Base-by-base conservation (phyloP, 2,329 filamentous ascomycete species). In the Talaromyces sp. region DNA sequence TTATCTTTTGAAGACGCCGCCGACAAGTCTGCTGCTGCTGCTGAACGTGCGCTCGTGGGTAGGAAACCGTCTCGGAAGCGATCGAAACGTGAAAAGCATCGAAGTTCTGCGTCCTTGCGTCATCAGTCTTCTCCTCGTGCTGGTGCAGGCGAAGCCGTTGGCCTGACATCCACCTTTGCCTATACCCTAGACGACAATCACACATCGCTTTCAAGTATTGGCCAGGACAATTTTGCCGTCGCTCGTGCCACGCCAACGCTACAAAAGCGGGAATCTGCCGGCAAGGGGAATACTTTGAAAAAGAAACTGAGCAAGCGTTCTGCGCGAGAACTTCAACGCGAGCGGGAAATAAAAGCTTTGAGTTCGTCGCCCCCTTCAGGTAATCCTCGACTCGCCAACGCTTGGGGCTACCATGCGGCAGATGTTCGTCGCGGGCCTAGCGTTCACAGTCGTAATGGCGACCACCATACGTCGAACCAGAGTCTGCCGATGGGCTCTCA, bases 321-420 rank as follows among this genome's bases (percentile, higher is more conserved):
- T 72, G 89, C 89, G 70, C 85, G 90, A 68, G 91, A 96, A 68
- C 86, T 88, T 74, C 84, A 90, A 66, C 86, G 94, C 65, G 93
- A 97, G 78, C 91, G 91, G 68, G 92, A 97, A 78, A 93, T 97
- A 73, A 91, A 89, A 74, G 88, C 91, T 63, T 91, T 97, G 90
- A 91, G 87, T 73, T 86, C 87, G 47, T 85, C 85, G 67, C 83
- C 85, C 2, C 85, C 89, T 70, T 88, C 91, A 5, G 80, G 88
- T 25, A 45, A 59, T 17, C 60, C 67, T 78, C 82, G 19, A 84
- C 82, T 62, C 86, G 91, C 61, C 83, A 88, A 5, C 84, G 84
- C 83, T 36, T 86, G 84, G 75, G 85, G 85, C 62, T 81, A 87
- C 54, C 84, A 90, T 54, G 84, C 86, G 66, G 85, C 82, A 82